Percentiles rank a stretch among this genome's conserved stretches.
phyloP scores from a whole-genome alignment of 495 filamentous ascomycete genomes.

The Zalerion maritima region DNA sequence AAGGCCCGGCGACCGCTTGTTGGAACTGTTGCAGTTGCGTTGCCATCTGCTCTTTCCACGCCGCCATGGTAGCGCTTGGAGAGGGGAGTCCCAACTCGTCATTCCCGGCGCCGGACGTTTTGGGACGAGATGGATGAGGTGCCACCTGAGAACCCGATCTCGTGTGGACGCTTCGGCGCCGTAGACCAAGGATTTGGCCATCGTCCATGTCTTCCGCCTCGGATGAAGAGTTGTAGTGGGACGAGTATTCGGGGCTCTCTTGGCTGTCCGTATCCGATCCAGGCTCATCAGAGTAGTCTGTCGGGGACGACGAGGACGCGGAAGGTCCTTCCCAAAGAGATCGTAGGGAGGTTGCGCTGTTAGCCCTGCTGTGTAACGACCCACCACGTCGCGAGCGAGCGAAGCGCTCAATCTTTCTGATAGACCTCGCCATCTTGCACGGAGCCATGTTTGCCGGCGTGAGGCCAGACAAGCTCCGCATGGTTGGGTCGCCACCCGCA shows the following conservation, averaged over 20 bases:
- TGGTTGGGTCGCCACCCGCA: conserved; percentile 53
- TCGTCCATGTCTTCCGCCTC: conserved; percentile 25
- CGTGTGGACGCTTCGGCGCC: conserved; percentile 17
- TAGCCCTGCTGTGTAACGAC: conserved; percentile 41
- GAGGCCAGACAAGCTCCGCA: conserved; percentile 56
- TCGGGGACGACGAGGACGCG: conserved; percentile 23
- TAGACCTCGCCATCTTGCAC: conserved; percentile 38
- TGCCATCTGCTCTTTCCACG: conserved; percentile 62
- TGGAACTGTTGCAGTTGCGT: conserved; percentile 71
- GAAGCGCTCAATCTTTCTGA: conserved; percentile 39
- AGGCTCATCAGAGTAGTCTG: conserved; percentile 19
- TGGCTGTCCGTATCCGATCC: conserved; percentile 24
- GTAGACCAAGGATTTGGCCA: conserved; percentile 22
- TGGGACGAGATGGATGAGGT: conserved; percentile 1
- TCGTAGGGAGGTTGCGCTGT: conserved; percentile 48
- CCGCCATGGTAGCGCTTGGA: conserved; percentile 48
- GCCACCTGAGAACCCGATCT: conserved; percentile 4
- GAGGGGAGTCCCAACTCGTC: conserved; percentile 27
- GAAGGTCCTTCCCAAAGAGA: conserved; percentile 46
- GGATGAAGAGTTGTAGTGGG: conserved; percentile 16
- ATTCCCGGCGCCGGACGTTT: conserved; percentile 12
- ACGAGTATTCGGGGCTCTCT: conserved; percentile 24
- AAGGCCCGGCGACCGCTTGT: conserved; percentile 38
- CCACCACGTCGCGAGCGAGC: conserved; percentile 38
- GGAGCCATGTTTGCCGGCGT: conserved; percentile 59